A percentile compares a stretch with the other conserved stretches of the same genome.
These are phyloP conservation scores for Arachis hypogaea DNA, from an alignment of 306 rosid species.

Conservation along the genomic window DNA sequence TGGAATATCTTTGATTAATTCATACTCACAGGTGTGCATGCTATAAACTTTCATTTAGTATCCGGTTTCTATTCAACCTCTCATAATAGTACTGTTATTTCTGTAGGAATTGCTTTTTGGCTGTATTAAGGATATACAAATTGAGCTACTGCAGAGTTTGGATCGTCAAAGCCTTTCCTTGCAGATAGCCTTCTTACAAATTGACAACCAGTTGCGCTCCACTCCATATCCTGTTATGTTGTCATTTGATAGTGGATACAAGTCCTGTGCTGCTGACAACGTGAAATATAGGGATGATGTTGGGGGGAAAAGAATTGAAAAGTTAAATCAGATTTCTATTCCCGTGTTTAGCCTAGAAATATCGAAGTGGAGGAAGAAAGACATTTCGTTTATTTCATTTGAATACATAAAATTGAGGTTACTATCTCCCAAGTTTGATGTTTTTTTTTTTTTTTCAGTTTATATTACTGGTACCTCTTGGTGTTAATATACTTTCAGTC, in stretches of 20 bases:
- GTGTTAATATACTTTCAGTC: conserved; percentile 10
- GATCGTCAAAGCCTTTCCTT: conserved; percentile 78
- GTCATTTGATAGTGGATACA: conserved; percentile 70
- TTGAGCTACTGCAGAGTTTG: conserved; percentile 78
- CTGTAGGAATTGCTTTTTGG: conserved; percentile 84
- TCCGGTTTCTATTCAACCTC: conserved; percentile 23
- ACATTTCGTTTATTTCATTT: conserved; percentile 80
- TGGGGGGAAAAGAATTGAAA: conserved; percentile 51
- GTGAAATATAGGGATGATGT: conserved; percentile 51
- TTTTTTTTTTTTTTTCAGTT: conserved; percentile 1
- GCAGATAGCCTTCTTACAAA: conserved; percentile 69
- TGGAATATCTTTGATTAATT: conserved; percentile 82
- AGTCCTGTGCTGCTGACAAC: conserved; percentile 46
- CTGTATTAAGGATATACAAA: conserved; percentile 63
- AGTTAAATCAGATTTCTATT: conserved; percentile 49
- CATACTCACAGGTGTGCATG: conserved; percentile 68
- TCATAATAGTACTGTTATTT: conserved; percentile 37
- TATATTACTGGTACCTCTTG: background rate
- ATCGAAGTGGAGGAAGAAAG: conserved; percentile 96
- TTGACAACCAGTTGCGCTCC: conserved; percentile 89
- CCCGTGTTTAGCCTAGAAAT: conserved; percentile 72
- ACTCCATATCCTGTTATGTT: conserved; percentile 90
- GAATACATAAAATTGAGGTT: conserved; percentile 88
- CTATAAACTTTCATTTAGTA: conserved; percentile 22
- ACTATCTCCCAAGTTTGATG: conserved; percentile 36